Evolutionary conservation across 257 asterid species (phyloP), one percentile per base, ranked within the genome.

Genomic region (Solanum okadae): DNA sequence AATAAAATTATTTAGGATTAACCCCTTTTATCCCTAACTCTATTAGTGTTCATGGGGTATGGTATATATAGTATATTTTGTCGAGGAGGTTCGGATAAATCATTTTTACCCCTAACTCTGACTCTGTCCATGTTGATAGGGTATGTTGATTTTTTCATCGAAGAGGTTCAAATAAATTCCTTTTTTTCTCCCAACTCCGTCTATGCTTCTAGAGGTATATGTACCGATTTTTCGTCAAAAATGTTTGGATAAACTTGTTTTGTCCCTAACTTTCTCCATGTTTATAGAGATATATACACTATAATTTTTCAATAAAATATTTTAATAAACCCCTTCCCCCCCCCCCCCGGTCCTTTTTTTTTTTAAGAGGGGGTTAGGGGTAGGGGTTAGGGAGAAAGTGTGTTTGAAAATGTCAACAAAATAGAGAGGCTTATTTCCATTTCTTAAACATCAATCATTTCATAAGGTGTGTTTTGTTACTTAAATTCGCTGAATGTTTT

Each of bases 371-470:
- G 63, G 38, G 76, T 18, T 40, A 33, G 6, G 68, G 70, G 44
- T 27, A 44, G 42, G 34, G 10, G 46, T 15, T 37, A 71, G 85
- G 44, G 22, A 34, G 38, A 71, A 87, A 68, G 27, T 77, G 22
- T 89, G 81, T 84, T 88, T 94, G 95, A 92, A 93, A 87, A 87
- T 90, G 91, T 93, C 94, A 81, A 87, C 49, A 75, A 75, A 75
- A 35, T 8, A 38, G 86, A 75, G 73, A 8, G n/a, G 22, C 37
- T 91, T 94, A 72, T 75, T 35, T 13, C 96, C 90, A 95, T 92
- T 92, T 95, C 85, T 83, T 88, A 90, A 81, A 88, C 87, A 77
- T 86, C 91, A 95, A 96, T 95, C 93, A 96, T 96, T 73, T 95
- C 94, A 87, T 91, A 56, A 56, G 25, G 11, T 56, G n/a, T 56